A percentile compares a stretch with the other conserved stretches of the same genome.
Conservation (phyloP, 208 protist species). For the Tetramitus jugosus region DNA sequence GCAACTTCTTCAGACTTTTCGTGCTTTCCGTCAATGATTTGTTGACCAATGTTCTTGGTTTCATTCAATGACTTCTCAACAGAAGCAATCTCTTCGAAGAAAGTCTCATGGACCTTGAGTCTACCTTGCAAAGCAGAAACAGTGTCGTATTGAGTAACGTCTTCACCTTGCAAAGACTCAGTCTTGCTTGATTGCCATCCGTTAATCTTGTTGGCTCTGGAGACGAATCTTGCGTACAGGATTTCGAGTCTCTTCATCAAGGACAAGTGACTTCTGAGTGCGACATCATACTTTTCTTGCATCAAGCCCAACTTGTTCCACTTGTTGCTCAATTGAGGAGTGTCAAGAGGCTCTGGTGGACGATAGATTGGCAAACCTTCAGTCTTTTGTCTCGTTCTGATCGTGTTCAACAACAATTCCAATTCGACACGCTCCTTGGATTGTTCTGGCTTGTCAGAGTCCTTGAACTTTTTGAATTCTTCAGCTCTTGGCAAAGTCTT, state of each 20-base stretch:
- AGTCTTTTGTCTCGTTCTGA: slow-evolving; percentile 37
- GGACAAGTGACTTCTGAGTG: background rate
- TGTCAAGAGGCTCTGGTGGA: slow-evolving; percentile 19
- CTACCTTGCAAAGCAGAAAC: slow-evolving; percentile 4
- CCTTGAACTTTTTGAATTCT: slow-evolving; percentile 28
- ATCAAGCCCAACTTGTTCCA: slow-evolving; percentile 31
- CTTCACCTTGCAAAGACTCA: background rate
- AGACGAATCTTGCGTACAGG: background rate
- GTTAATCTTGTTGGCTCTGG: background rate
- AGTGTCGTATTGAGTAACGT: background rate
- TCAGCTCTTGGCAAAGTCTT: background rate
- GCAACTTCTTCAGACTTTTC: slow-evolving; percentile 3
- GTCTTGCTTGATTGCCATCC: slow-evolving; percentile 11
- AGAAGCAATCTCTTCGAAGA: background rate
- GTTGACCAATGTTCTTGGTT: background rate
- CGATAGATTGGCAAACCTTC: slow-evolving; percentile 31
- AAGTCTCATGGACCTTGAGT: slow-evolving; percentile 7
- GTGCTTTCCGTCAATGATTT: background rate
- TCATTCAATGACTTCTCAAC: background rate
- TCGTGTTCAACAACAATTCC: slow-evolving; percentile 33
- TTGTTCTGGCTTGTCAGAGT: slow-evolving; percentile 36
- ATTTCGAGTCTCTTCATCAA: slow-evolving; percentile 14
- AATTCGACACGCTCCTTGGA: slow-evolving; percentile 28
- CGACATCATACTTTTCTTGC: slow-evolving; percentile 23
- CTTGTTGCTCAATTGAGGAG: slow-evolving; percentile 23